phyloP scores from a whole-genome alignment of 2,329 filamentous ascomycete genomes.

The Paecilomyces fulvus region DNA sequence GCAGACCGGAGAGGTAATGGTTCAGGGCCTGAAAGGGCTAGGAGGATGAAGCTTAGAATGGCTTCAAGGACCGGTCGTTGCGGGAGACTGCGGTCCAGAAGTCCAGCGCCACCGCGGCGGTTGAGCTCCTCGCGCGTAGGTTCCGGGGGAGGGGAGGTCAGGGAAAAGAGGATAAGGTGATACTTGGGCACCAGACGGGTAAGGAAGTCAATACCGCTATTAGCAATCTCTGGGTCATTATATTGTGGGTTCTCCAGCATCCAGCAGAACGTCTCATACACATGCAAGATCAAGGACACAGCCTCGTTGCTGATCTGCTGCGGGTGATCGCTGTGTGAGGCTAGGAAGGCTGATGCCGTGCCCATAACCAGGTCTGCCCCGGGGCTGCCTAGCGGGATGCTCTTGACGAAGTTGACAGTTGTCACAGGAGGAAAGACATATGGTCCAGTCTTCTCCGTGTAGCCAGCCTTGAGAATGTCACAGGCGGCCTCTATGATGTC shows the following conservation, averaged over 20 bases:
- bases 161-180: slow-evolving; percentile 27
- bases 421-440: slow-evolving; percentile 36
- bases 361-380: slow-evolving; percentile 37
- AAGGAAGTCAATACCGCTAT: slow-evolving; percentile 39
- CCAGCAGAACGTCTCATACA: slow-evolving; percentile 29
- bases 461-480: slow-evolving; percentile 39
- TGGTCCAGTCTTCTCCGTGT: slow-evolving; percentile 35
- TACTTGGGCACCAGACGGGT: slow-evolving; percentile 35
- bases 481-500: slow-evolving; percentile 38
- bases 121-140: not conserved
- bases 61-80: slow-evolving; percentile 22
- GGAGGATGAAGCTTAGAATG: slow-evolving; percentile 33
- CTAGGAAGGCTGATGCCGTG: slow-evolving; percentile 38
- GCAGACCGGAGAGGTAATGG: slow-evolving; percentile 40
- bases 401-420: slow-evolving; percentile 34
- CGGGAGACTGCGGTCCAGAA: slow-evolving; percentile 4
- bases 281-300: slow-evolving; percentile 28
- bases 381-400: slow-evolving; percentile 29
- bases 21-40: slow-evolving; percentile 32
- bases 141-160: slow-evolving; percentile 17
- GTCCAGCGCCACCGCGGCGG: not conserved
- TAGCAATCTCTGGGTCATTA: slow-evolving; percentile 35
- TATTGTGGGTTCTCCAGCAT: slow-evolving; percentile 26
- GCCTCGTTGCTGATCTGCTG: slow-evolving; percentile 25
- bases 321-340: slow-evolving; percentile 31